Conservation (phyloP, 345 rosid species). For the Moricandia arvensis region DNA sequence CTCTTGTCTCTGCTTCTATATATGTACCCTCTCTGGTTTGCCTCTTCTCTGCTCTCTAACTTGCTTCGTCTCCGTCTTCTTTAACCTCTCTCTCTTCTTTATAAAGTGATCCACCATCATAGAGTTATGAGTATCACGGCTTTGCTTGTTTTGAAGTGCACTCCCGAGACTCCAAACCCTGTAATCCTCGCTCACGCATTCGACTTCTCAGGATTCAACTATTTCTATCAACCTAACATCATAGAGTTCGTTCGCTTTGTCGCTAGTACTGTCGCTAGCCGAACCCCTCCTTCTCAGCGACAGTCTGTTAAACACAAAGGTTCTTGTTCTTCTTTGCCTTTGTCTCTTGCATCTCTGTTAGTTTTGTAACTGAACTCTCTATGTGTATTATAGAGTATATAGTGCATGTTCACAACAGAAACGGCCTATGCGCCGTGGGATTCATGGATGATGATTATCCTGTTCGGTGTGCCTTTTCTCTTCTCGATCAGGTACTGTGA, state of each 20-base stretch:
- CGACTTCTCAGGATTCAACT: neutral
- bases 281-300: slow-evolving; percentile 82
- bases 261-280: slow-evolving; percentile 73
- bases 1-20: neutral
- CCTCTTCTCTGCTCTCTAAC: neutral
- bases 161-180: neutral
- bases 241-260: neutral
- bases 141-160: neutral
- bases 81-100: neutral
- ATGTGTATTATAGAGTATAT: slow-evolving; percentile 56
- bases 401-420: slow-evolving; percentile 81
- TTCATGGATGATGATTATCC: slow-evolving; percentile 98
- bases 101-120: neutral
- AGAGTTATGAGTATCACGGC: neutral
- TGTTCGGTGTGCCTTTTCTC: slow-evolving; percentile 86
- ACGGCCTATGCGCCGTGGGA: slow-evolving; percentile 84
- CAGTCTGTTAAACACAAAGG: slow-evolving; percentile 98
- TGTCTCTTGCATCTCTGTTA: neutral
- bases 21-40: neutral
- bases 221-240: neutral
- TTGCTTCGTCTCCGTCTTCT: neutral
- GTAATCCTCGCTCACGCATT: neutral
- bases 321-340: slow-evolving; percentile 11
- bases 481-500: slow-evolving; percentile 71
- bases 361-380: neutral